These are phyloP conservation scores for Capsella rubella DNA, from an alignment of 441 rosid species.

Conservation along the genomic window DNA sequence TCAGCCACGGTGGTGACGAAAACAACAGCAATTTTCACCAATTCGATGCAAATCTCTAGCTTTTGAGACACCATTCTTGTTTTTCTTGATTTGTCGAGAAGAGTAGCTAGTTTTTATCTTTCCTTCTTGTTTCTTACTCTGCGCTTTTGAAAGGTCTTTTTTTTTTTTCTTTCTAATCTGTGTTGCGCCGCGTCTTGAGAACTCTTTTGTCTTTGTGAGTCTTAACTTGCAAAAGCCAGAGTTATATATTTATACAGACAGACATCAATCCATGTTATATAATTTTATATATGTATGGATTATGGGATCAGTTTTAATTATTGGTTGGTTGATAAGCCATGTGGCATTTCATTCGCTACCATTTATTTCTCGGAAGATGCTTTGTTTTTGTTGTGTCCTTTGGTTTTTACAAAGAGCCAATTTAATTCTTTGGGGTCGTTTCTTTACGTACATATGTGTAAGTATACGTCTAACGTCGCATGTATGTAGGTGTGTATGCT, in stretches of 20 bases:
- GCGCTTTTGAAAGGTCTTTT: constrained; percentile 33
- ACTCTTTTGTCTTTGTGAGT: constrained; percentile 35
- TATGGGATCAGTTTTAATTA: constrained; percentile 24
- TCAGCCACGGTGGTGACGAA: constrained; percentile 60
- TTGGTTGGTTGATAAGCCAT: constrained; percentile 32
- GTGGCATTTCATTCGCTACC: constrained; percentile 29
- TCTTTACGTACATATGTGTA: constrained; percentile 19
- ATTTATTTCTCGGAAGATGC: constrained; percentile 36
- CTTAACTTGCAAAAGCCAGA: constrained; percentile 30
- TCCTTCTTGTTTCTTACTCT: background rate
- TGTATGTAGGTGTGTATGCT: constrained; percentile 17
- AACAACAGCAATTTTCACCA: constrained; percentile 55
- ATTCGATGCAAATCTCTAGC: constrained; percentile 61
- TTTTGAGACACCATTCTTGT: constrained; percentile 57
- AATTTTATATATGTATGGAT: constrained; percentile 21
- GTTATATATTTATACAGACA: constrained; percentile 29
- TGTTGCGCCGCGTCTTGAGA: constrained; percentile 39
- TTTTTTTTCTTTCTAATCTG: background rate
- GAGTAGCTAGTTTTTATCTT: background rate
- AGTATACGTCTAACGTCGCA: constrained; percentile 2
- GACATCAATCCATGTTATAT: background rate
- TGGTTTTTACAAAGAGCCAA: constrained; percentile 38
- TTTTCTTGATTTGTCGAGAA: constrained; percentile 21
- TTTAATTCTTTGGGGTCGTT: constrained; percentile 29
- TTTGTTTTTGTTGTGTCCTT: constrained; percentile 24